These are phyloP conservation scores for Tolypocladium guangdongense DNA, from an alignment of 2,329 filamentous ascomycete genomes.

Conservation along the genomic window DNA sequence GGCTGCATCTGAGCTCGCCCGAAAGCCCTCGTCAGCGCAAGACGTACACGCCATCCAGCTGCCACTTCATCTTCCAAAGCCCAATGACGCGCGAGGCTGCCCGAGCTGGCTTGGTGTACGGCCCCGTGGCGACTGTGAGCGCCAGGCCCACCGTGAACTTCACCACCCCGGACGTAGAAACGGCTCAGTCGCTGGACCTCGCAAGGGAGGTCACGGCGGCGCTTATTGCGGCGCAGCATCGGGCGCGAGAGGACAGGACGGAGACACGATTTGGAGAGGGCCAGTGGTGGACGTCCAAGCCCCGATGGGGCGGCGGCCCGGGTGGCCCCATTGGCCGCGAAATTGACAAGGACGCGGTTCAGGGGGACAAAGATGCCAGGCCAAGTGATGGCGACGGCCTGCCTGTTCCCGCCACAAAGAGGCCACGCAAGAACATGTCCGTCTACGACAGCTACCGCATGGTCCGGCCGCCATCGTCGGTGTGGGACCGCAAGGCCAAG, in stretches of 20 bases:
- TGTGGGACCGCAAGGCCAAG: constrained; percentile 49
- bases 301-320: constrained; percentile 51
- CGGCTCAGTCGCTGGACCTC: constrained; percentile 52
- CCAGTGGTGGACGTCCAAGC: constrained; percentile 50
- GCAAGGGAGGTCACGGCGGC: constrained; percentile 49
- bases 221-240: constrained; percentile 53
- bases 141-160: constrained; percentile 46
- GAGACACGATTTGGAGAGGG: constrained; percentile 47
- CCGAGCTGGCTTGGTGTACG: constrained; percentile 47
- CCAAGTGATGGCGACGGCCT: constrained; percentile 14
- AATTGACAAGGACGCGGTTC: constrained; percentile 34
- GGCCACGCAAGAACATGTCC: constrained; percentile 41
- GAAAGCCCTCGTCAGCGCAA: constrained; percentile 21
- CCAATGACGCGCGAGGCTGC: constrained; percentile 49
- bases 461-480: constrained; percentile 43
- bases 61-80: constrained; percentile 49
- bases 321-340: constrained; percentile 54
- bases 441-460: constrained; percentile 56
- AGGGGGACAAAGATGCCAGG: constrained; percentile 34
- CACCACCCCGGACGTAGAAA: constrained; percentile 25
- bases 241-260: constrained; percentile 43
- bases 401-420: constrained; percentile 26
- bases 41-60: constrained; percentile 48
- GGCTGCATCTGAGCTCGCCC: constrained; percentile 40
- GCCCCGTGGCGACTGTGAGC: constrained; percentile 50